phyloP scores from a whole-genome alignment of 805 yeast species.

The Barnettozyma californica region DNA sequence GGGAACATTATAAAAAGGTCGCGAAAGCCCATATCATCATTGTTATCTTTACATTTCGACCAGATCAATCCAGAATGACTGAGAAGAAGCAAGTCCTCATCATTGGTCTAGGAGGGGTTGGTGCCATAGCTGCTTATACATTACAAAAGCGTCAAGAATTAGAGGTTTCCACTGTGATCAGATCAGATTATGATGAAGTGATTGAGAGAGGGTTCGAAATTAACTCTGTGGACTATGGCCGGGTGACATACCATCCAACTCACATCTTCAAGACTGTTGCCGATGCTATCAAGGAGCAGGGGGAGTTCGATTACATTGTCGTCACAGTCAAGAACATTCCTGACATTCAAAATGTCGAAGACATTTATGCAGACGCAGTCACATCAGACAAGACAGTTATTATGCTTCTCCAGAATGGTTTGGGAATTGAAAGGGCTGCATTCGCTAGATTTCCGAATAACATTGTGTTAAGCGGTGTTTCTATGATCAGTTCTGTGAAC shows the following conservation, averaged over 20 bases:
- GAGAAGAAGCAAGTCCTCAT: conserved; percentile 37
- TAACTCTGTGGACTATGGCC: conserved; percentile 55
- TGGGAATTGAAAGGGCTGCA: conserved; percentile 53
- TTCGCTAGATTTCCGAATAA: conserved; percentile 45
- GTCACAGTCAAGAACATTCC: conserved; percentile 64
- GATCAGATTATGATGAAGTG: conserved; percentile 54
- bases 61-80: neutral
- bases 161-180: conserved; percentile 50
- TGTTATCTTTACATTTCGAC: neutral
- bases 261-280: conserved; percentile 31
- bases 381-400: conserved; percentile 38
- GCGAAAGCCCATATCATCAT: neutral
- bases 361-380: conserved; percentile 45
- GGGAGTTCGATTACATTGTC: conserved; percentile 49
- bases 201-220: conserved; percentile 46
- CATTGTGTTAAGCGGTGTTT: conserved; percentile 53
- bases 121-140: conserved; percentile 63
- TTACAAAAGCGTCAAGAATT: conserved; percentile 42
- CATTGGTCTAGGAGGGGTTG: conserved; percentile 80
- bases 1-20: neutral
- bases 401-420: conserved; percentile 57
- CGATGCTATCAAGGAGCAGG: conserved; percentile 24
- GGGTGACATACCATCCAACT: conserved; percentile 45
- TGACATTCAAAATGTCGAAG: conserved; percentile 50
- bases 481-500: conserved; percentile 54